These are phyloP conservation scores for Catenaria anguillulae DNA, from an alignment of 371 early-diverging fungal species.

Conservation along the genomic window DNA sequence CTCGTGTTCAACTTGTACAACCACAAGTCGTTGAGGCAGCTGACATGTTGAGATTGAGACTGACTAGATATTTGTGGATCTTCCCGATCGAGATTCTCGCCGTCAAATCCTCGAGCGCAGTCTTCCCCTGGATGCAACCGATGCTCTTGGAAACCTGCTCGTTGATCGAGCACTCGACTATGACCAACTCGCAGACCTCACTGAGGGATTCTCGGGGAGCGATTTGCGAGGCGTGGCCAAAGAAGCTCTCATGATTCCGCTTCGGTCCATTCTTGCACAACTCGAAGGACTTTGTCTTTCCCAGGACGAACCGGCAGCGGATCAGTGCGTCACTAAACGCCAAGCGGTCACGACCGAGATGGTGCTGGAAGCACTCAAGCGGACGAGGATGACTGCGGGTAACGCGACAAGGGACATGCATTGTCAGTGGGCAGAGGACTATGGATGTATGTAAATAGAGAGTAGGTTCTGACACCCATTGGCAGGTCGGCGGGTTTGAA, in stretches of 20 bases:
- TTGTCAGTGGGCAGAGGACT: no score
- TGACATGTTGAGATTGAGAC: not conserved
- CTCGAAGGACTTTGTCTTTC: no score
- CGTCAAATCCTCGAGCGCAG: conserved; percentile 19
- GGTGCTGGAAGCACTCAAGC: not conserved
- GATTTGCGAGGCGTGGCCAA: conserved; percentile 50
- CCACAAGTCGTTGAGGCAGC: not conserved
- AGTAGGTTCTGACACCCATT: no score
- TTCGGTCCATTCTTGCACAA: conserved; percentile 28
- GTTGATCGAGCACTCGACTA: conserved; percentile 17
- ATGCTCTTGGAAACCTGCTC: conserved; percentile 9
- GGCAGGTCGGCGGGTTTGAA: no score
- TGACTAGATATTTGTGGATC: conserved; percentile 24
- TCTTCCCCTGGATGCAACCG: conserved; percentile 14
- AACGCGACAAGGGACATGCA: not conserved
- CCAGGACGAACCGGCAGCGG: not conserved
- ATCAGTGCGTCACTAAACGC: no score
- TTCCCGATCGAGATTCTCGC: conserved; percentile 24
- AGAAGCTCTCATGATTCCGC: conserved; percentile 47
- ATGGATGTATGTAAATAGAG: not conserved
- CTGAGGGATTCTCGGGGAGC: conserved; percentile 46
- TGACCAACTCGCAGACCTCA: conserved; percentile 14
- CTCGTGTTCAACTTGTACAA: not conserved
- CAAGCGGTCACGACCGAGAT: not conserved
- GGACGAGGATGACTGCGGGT: not conserved